A percentile compares a stretch with the other conserved stretches of the same genome.
Evolutionary conservation across 2,329 filamentous ascomycete genomes (phyloP).

Genomic region (Colletotrichum tanaceti): DNA sequence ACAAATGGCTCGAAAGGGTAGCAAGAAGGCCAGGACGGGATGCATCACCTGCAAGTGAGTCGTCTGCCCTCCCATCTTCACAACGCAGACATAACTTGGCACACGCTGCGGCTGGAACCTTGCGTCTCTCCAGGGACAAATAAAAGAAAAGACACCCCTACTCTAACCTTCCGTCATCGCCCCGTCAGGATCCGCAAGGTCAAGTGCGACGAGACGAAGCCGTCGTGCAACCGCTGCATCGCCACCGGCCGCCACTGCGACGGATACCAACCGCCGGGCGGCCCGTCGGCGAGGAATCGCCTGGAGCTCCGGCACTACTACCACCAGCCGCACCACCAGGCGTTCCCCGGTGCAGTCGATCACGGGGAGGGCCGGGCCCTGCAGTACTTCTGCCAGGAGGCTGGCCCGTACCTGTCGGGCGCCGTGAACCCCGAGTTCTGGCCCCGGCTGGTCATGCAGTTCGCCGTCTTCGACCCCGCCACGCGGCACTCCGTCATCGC

Average conservation of each 20-base stretch:
- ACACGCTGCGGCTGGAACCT: no score
- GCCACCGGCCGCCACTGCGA: conserved; percentile 68
- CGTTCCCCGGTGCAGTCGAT: background rate
- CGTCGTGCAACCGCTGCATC: conserved; percentile 63
- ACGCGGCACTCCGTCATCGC: conserved; percentile 31
- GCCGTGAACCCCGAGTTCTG: conserved; percentile 37
- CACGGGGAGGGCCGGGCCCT: conserved; percentile 23
- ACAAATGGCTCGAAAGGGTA: conserved; percentile 34
- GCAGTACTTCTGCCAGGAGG: conserved; percentile 22
- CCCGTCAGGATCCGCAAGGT: conserved; percentile 61
- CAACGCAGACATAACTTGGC: no score
- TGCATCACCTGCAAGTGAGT: no score
- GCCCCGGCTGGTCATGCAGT: conserved; percentile 37
- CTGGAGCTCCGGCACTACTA: background rate
- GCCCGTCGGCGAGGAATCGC: background rate
- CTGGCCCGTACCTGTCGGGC: conserved; percentile 29
- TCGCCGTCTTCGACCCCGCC: conserved; percentile 20
- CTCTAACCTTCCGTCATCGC: background rate
- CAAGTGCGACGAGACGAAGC: conserved; percentile 68
- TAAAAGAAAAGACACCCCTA: background rate
- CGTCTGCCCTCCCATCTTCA: no score
- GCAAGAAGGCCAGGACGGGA: conserved; percentile 58
- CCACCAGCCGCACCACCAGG: background rate
- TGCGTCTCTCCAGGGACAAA: no score
- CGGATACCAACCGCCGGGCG: conserved; percentile 54